phyloP scores from a whole-genome alignment of 768 basidiomycete species.

The Auricularia sp. region DNA sequence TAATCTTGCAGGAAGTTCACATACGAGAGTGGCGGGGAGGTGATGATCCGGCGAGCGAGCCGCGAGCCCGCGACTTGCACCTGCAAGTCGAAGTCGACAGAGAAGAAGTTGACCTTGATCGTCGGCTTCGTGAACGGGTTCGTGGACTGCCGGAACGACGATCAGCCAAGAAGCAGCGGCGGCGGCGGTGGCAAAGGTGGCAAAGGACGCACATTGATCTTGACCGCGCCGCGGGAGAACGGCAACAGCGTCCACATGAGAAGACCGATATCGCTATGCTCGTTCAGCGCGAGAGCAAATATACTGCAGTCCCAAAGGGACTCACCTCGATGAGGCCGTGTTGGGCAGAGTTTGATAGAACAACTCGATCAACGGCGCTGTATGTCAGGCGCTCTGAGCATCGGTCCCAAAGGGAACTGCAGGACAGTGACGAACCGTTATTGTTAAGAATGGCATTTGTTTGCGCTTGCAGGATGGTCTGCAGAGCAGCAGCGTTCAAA shows the following conservation, averaged over 20 bases:
- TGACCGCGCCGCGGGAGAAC: constrained; percentile 43
- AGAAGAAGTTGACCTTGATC: constrained; percentile 44
- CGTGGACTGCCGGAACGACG: constrained; percentile 25
- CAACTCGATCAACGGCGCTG: constrained; percentile 39
- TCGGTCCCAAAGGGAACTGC: too few species aligned
- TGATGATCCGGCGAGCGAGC: constrained; percentile 33
- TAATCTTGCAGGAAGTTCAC: constrained; percentile 1
- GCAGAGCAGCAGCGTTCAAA: constrained; percentile 31
- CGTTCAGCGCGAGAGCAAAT: background rate
- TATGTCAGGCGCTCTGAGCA: background rate
- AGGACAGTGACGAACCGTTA: constrained; percentile 22
- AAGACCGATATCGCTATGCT: constrained; percentile 34
- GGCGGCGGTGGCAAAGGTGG: background rate
- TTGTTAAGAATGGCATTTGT: constrained; percentile 38
- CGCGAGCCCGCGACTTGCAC: constrained; percentile 41
- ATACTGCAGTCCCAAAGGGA: constrained; percentile 4
- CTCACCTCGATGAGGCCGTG: constrained; percentile 37
- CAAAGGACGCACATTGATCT: constrained; percentile 28
- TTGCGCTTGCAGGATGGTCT: constrained; percentile 36
- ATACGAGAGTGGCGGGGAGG: constrained; percentile 33
- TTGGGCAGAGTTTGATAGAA: constrained; percentile 26
- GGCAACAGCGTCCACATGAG: constrained; percentile 46
- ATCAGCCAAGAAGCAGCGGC: background rate
- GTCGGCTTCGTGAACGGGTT: constrained; percentile 40
- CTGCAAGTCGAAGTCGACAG: constrained; percentile 37